phyloP scores from a whole-genome alignment of 1,284 basidiomycete genomes.

The Irpex sp. region DNA sequence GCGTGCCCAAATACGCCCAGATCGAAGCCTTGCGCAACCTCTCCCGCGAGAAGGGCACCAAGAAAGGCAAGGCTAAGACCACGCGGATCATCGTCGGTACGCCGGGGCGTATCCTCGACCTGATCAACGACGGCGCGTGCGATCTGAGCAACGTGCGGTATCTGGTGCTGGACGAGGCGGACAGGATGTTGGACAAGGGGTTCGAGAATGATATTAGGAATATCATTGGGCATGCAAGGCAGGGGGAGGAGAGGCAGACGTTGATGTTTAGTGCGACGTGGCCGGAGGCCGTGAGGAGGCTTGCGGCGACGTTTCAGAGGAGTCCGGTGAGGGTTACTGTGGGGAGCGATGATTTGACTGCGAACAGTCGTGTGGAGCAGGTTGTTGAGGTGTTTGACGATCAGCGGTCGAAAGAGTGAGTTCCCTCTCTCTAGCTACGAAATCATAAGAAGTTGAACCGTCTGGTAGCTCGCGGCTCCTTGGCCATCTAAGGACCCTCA shows the following conservation, averaged over 20 bases:
- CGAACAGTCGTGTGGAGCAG: constrained; percentile 88
- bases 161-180: constrained; percentile 95
- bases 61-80: constrained; percentile 28
- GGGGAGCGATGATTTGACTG: constrained; percentile 92
- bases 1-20: constrained; percentile 87
- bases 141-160: constrained; percentile 84
- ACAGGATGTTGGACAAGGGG: constrained; percentile 97
- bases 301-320: constrained; percentile 90
- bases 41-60: constrained; percentile 39
- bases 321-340: constrained; percentile 91
- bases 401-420: constrained; percentile 83
- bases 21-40: constrained; percentile 54
- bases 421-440: constrained; percentile 6
- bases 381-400: constrained; percentile 90
- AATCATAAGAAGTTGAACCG: background rate
- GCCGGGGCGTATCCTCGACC: constrained; percentile 89
- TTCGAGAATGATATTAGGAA: constrained; percentile 98
- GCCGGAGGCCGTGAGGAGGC: constrained; percentile 92
- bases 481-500: constrained; percentile 55
- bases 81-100: constrained; percentile 90
- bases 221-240: constrained; percentile 83
- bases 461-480: constrained; percentile 62
- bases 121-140: constrained; percentile 82
- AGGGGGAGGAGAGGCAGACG: constrained; percentile 70
- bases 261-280: constrained; percentile 99